Base-by-base conservation (phyloP, 257 asterid species). In the Forsythia viridissima region DNA sequence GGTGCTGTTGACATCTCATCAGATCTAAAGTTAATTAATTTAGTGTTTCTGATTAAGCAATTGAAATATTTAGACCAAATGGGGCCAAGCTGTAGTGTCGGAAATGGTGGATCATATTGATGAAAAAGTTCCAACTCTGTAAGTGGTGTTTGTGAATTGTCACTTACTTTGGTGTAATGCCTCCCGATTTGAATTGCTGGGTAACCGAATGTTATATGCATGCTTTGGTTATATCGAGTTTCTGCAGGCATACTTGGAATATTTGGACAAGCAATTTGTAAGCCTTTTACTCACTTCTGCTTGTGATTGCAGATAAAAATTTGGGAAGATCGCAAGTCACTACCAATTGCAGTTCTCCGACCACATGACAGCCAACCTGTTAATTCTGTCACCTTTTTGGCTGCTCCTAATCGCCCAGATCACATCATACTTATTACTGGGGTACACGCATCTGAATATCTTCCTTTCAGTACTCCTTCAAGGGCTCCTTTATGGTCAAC, bases 361-460 rank as follows among this genome's bases (percentile, higher is more conserved):
- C 98, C 98, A 72, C 92, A 93, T 84, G 98, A 92, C 75, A 94
- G 98, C 24, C 97, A 84, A n/a, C 98, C 99, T 78, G 97, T 96
- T 84, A 91, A 83, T 87, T 96, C 99, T 41, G 99, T 85, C 79
- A 94, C 97, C n/a, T 96, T 96, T 84, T 87, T 94, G 88, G 87
- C 94, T 82, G 88, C 98, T 81, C 96, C 98, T 68, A 77, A 91
- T 79, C 90, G 86, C 39, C 99, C 99, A 1, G 98, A 94, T 77
- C 98, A 96, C 82, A 94, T 94, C 85, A 81, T 94, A 89, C 97
- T 96, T 30, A 91, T 96, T 71, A 96, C 99, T 51, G 99, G 99
- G 98, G 99, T 96, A 89, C 46, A 39, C 80, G 44, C 76, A 1
- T 20, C 21, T 3, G 44, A 8, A 61, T 20, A 61, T 61, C 16